Conservation (phyloP, 78 protist genomes). For the Speleostelium caveatum region DNA sequence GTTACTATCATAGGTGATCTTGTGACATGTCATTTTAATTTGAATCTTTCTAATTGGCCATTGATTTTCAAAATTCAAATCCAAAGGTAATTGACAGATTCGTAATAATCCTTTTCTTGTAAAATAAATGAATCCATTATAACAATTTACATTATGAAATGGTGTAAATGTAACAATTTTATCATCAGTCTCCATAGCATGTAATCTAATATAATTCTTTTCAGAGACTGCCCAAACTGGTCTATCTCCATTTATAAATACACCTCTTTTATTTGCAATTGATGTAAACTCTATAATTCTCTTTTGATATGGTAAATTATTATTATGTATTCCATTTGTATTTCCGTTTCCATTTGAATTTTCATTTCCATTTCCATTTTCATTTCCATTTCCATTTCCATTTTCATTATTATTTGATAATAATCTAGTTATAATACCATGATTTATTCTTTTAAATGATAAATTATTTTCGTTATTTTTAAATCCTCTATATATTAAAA, state of each 20-base stretch:
- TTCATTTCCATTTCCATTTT: not conserved
- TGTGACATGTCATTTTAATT: slow-evolving; percentile 23
- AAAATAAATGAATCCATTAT: slow-evolving; percentile 65
- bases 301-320: not conserved
- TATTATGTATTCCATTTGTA: not conserved
- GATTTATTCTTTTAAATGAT: slow-evolving; percentile 20
- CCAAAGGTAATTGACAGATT: slow-evolving; percentile 17
- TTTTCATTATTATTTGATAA: not conserved
- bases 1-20: slow-evolving; percentile 55
- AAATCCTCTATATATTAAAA: slow-evolving; percentile 30
- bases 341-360: not conserved
- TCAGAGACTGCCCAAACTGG: slow-evolving; percentile 66
- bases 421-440: slow-evolving; percentile 14
- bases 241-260: slow-evolving; percentile 49
- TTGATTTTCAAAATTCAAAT: slow-evolving; percentile 61
- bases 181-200: slow-evolving; percentile 23
- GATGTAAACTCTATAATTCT: slow-evolving; percentile 20
- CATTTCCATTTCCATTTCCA: not conserved
- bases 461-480: slow-evolving; percentile 7
- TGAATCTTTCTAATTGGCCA: slow-evolving; percentile 45
- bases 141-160: slow-evolving; percentile 66
- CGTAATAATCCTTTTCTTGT: slow-evolving; percentile 9
- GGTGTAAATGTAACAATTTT: slow-evolving; percentile 25
- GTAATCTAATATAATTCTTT: slow-evolving; percentile 34
- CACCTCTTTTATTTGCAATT: slow-evolving; percentile 18